Evolutionary conservation across 805 yeast species (phyloP).

Genomic region (Wickerhamomyces ciferrii): DNA sequence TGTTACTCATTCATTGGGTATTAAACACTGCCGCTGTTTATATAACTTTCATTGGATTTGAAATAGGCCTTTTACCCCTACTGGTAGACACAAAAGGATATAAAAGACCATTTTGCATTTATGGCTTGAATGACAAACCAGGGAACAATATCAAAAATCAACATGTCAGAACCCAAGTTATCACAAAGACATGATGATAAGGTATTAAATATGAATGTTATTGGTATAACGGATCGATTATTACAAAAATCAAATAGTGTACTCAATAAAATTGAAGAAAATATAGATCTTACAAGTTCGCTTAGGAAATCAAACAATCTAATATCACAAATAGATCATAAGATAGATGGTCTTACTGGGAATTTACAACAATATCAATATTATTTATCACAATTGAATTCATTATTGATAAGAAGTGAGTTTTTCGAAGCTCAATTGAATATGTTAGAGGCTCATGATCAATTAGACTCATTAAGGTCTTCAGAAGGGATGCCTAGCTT

Average conservation of each 20-base stretch:
- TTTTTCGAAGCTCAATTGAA: conserved; percentile 25
- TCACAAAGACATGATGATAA: neutral
- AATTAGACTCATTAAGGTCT: conserved; percentile 7
- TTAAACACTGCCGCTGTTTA: neutral
- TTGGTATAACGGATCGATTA: conserved; percentile 12
- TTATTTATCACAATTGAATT: conserved; percentile 22
- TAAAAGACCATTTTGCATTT: no score
- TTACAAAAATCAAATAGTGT: conserved; percentile 12
- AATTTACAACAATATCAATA: conserved; percentile 23
- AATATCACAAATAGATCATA: conserved; percentile 15
- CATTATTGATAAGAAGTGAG: conserved; percentile 22
- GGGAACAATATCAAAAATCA: neutral
- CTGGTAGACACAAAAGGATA: neutral
- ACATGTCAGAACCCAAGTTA: neutral
- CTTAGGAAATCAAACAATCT: conserved; percentile 12
- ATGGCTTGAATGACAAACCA: neutral
- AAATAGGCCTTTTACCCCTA: no score
- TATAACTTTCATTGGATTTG: neutral
- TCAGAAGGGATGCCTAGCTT: conserved; percentile 11
- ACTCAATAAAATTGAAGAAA: conserved; percentile 18
- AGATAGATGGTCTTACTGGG: conserved; percentile 12
- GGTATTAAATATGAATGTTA: neutral
- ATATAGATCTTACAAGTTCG: conserved; percentile 15
- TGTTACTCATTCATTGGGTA: neutral
- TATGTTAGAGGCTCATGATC: conserved; percentile 18